phyloP scores from a whole-genome alignment of 352 stramenopile genomes.

The Phytopythium sindhum region DNA sequence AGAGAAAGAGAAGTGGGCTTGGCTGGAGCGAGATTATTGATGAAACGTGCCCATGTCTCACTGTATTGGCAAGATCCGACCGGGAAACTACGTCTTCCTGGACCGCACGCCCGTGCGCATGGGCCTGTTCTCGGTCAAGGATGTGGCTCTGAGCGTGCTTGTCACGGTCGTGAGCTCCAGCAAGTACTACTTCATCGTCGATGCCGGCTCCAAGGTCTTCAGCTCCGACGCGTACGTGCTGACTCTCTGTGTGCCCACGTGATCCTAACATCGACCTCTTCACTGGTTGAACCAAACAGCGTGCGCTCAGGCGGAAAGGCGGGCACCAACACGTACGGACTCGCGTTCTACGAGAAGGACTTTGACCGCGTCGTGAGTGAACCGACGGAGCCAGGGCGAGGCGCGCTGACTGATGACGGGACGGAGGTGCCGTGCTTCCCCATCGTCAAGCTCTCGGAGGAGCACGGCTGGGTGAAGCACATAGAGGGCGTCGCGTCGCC shows the following conservation, averaged over 20 bases:
- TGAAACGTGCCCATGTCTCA: not conserved
- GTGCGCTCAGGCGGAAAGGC: slow-evolving; percentile 1
- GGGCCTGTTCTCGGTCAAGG: slow-evolving; percentile 50
- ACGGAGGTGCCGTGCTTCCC: slow-evolving; percentile 54
- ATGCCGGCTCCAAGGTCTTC: slow-evolving; percentile 67
- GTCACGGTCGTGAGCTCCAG: slow-evolving; percentile 71
- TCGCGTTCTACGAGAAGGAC: slow-evolving; percentile 70
- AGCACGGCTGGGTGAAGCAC: slow-evolving; percentile 68
- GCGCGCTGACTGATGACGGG: slow-evolving; percentile 27
- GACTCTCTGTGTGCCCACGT: not conserved
- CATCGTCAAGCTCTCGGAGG: slow-evolving; percentile 67
- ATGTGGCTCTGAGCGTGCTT: slow-evolving; percentile 56
- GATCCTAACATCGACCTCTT: not conserved
- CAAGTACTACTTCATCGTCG: slow-evolving; percentile 73
- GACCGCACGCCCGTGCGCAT: slow-evolving; percentile 72
- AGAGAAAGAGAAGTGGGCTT: not conserved
- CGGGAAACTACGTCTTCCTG: slow-evolving; percentile 74
- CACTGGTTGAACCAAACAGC: not conserved
- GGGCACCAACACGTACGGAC: slow-evolving; percentile 24
- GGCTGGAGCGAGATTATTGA: not conserved
- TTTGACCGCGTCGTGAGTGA: slow-evolving; percentile 50
- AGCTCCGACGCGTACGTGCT: slow-evolving; percentile 51
- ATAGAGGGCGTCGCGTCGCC: slow-evolving; percentile 45
- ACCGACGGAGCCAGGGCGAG: slow-evolving; percentile 33
- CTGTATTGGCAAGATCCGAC: slow-evolving; percentile 36